Percentiles rank a stretch among this genome's conserved stretches.
Evolutionary conservation across 306 rosid species (phyloP).

Genomic region (Dryas drummondii): DNA sequence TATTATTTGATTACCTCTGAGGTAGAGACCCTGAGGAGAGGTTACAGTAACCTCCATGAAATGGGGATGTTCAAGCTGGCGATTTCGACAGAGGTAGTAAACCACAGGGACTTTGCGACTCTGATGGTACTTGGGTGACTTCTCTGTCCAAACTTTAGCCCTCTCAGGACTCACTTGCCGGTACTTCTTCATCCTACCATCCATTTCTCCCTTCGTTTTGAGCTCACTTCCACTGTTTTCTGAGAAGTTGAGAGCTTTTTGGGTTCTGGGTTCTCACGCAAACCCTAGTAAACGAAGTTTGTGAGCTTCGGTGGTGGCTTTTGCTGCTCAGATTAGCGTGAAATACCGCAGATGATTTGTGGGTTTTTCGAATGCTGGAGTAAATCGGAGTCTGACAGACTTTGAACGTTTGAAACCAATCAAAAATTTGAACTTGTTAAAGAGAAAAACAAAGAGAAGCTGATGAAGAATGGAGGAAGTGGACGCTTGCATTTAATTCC

Average conservation of each 20-base stretch:
- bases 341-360: neutral
- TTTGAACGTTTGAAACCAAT: constrained; percentile 11
- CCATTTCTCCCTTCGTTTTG: constrained; percentile 40
- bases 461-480: neutral
- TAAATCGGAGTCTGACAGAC: constrained; percentile 32
- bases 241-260: neutral
- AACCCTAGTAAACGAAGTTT: neutral
- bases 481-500: constrained; percentile 31
- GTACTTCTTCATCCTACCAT: constrained; percentile 65
- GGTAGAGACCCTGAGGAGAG: constrained; percentile 63
- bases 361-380: constrained; percentile 4
- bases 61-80: constrained; percentile 95
- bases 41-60: constrained; percentile 86
- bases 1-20: constrained; percentile 57
- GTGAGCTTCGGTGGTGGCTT: constrained; percentile 1
- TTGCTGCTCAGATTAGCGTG: neutral
- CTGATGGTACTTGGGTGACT: constrained; percentile 78
- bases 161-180: constrained; percentile 86
- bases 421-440: constrained; percentile 12
- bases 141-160: constrained; percentile 89
- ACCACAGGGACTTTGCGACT: constrained; percentile 74
- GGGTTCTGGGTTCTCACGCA: neutral
- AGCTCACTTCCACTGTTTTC: neutral
- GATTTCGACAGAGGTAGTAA: constrained; percentile 80
- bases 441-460: constrained; percentile 12